A percentile compares a stretch with the other conserved stretches of the same genome.
Evolutionary conservation across 805 yeast genomes (phyloP).

Genomic region (Helenozyma baotianmanensis): DNA sequence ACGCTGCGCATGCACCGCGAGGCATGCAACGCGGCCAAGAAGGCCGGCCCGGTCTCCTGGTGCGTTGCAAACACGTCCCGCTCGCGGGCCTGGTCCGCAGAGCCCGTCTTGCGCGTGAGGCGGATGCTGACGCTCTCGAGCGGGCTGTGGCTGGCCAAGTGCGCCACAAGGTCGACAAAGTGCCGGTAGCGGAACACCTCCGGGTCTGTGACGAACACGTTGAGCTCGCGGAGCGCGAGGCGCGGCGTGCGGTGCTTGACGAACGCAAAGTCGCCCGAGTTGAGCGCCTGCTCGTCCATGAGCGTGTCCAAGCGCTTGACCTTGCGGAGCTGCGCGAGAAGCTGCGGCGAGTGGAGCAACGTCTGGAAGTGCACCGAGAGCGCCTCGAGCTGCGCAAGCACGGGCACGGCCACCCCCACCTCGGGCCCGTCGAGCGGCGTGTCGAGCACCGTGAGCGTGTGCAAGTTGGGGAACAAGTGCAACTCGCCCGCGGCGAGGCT

Average conservation of each 20-base stretch:
- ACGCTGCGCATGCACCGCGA: conserved; percentile 5
- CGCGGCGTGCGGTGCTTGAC: not conserved
- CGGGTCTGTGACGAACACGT: conserved; percentile 14
- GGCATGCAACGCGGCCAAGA: conserved; percentile 4
- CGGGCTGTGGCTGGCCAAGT: not conserved
- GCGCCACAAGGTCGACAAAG: conserved; percentile 5
- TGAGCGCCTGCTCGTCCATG: too few species aligned
- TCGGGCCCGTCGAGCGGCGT: not conserved
- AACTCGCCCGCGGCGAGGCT: conserved; percentile 13
- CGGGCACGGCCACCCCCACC: not conserved
- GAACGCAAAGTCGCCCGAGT: too few species aligned
- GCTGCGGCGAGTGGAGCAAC: conserved; percentile 6
- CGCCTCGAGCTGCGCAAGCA: conserved; percentile 1
- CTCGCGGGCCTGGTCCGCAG: too few species aligned
- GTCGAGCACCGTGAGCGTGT: conserved; percentile 20
- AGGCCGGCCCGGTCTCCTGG: not conserved
- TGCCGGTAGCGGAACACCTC: conserved; percentile 10
- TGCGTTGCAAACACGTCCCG: not conserved
- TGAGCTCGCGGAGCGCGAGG: conserved; percentile 6
- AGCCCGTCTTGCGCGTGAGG: conserved; percentile 1
- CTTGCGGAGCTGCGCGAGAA: too few species aligned
- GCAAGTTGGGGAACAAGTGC: conserved; percentile 16
- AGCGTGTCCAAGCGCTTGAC: too few species aligned
- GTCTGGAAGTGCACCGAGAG: conserved; percentile 17
- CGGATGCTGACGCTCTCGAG: conserved; percentile 4